Percentiles rank a stretch among this genome's conserved stretches.
phyloP scores from a whole-genome alignment of 73 alveolate genomes.

The Paramecium tetraurelia region DNA sequence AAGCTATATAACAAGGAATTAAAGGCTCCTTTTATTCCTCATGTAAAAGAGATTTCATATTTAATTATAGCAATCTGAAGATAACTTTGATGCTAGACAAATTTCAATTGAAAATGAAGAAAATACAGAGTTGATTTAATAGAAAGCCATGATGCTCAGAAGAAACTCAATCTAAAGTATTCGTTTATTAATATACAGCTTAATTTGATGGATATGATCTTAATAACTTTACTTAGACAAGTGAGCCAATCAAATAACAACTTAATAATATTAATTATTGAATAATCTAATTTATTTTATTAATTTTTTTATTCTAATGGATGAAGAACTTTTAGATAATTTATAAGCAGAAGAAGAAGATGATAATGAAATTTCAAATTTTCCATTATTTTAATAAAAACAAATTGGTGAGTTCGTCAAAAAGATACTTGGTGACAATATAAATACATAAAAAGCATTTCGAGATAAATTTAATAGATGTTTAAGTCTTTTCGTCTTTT shows the following conservation, averaged over 20 bases:
- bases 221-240: background rate
- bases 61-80: conserved; percentile 39
- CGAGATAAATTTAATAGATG: conserved; percentile 18
- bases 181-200: background rate
- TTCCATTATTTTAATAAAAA: background rate
- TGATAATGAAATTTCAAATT: background rate
- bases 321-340: background rate
- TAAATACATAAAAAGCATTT: background rate
- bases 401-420: background rate
- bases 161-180: conserved; percentile 63
- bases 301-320: background rate
- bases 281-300: background rate
- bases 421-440: background rate
- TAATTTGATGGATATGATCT: background rate
- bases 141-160: background rate
- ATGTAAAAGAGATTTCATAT: background rate
- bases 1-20: conserved; percentile 79
- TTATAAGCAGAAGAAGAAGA: background rate
- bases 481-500: background rate
- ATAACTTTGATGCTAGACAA: conserved; percentile 64
- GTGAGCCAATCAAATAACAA: conserved; percentile 16
- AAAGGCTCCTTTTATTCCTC: conserved; percentile 88
- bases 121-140: conserved; percentile 34
- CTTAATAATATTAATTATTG: background rate
- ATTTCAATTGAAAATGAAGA: conserved; percentile 57